A percentile compares a stretch with the other conserved stretches of the same genome.
Conservation (phyloP, 2,329 filamentous ascomycete species). For the Fusarium sp. region DNA sequence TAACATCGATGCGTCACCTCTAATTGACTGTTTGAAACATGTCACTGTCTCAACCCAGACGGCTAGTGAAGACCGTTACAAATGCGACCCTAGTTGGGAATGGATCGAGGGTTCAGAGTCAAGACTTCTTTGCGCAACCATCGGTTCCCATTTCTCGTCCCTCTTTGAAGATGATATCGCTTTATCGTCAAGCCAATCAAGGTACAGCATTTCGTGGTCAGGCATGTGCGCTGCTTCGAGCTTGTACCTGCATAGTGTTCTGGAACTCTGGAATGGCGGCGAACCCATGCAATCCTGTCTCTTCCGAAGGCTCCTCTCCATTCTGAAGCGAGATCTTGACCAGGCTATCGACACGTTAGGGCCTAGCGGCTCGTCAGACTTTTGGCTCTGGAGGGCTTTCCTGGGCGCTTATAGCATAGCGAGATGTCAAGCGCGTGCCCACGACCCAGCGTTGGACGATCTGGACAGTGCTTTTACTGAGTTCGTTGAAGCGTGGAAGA, state of each 20-base stretch:
- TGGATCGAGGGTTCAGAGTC: slow-evolving; percentile 47
- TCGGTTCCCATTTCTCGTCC: slow-evolving; percentile 38
- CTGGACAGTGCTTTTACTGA: slow-evolving; percentile 1
- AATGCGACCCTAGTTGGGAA: slow-evolving; percentile 39
- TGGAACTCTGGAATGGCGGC: slow-evolving; percentile 31
- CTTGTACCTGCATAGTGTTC: slow-evolving; percentile 38
- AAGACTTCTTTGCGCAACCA: slow-evolving; percentile 20
- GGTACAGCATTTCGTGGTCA: slow-evolving; percentile 35
- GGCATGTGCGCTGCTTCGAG: slow-evolving; percentile 29
- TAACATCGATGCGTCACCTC: slow-evolving; percentile 21
- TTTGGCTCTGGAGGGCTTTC: slow-evolving; percentile 45
- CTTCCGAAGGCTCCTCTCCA: slow-evolving; percentile 5
- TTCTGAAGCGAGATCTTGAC: slow-evolving; percentile 31
- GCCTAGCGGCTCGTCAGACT: not conserved
- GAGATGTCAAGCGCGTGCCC: not conserved
- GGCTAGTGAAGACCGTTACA: not conserved
- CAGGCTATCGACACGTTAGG: not conserved
- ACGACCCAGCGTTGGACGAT: not conserved
- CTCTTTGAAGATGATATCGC: slow-evolving; percentile 10
- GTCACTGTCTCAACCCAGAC: slow-evolving; percentile 22
- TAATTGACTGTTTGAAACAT: slow-evolving; percentile 36
- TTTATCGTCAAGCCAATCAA: accelerated
- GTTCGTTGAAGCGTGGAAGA: slow-evolving; percentile 23
- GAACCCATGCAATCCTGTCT: slow-evolving; percentile 20
- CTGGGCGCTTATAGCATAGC: slow-evolving; percentile 32